These are phyloP conservation scores for Sclerotinia borealis DNA, from an alignment of 2,329 filamentous ascomycete genomes.

Conservation along the genomic window DNA sequence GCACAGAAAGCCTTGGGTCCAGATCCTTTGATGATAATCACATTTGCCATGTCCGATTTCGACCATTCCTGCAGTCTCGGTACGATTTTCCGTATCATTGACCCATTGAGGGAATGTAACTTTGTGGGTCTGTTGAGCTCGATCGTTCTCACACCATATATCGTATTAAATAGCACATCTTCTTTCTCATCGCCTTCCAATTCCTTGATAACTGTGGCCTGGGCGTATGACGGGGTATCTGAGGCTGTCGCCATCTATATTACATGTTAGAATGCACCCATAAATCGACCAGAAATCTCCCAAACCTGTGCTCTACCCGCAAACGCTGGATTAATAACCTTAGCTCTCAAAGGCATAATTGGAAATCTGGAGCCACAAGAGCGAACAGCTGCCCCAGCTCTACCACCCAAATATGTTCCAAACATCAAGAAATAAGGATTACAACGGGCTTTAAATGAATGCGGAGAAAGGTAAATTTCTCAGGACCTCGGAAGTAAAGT, in stretches of 20 bases:
- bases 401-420: constrained; percentile 46
- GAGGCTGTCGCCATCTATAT: constrained; percentile 37
- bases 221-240: not conserved
- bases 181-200: constrained; percentile 63
- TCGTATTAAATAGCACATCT: constrained; percentile 87
- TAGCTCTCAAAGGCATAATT: constrained; percentile 76
- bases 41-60: constrained; percentile 89
- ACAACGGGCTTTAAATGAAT: constrained; percentile 13
- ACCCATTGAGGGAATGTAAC: constrained; percentile 85
- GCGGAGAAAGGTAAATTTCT: constrained; percentile 16
- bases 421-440: constrained; percentile 45
- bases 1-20: constrained; percentile 85
- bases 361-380: constrained; percentile 37
- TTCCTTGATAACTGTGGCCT: constrained; percentile 29
- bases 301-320: constrained; percentile 47
- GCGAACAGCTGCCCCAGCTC: constrained; percentile 48
- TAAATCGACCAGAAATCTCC: not conserved
- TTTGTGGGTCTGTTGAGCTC: constrained; percentile 92
- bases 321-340: constrained; percentile 57
- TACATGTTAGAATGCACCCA: constrained; percentile 18
- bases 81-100: constrained; percentile 92
- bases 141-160: constrained; percentile 84
- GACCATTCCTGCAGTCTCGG: constrained; percentile 88
- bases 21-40: constrained; percentile 85
- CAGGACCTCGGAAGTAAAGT: constrained; percentile 9